These are phyloP conservation scores for Trichophyton simii DNA, from an alignment of 2,329 filamentous ascomycete species.

Conservation along the genomic window DNA sequence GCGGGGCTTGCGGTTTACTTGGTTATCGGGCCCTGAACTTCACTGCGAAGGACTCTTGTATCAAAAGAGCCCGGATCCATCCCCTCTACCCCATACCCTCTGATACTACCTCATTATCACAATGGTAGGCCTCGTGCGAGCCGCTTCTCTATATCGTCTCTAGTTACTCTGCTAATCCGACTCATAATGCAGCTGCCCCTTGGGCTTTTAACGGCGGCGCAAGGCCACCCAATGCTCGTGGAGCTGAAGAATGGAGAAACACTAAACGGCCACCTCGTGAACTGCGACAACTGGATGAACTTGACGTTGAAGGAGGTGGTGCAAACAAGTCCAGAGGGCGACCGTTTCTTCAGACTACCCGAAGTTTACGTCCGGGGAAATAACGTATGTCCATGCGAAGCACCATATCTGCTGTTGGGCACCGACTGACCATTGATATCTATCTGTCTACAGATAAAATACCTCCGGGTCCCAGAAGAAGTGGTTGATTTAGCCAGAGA, in stretches of 20 bases:
- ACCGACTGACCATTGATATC: neutral
- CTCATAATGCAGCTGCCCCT: constrained; percentile 43
- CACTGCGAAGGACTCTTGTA: neutral
- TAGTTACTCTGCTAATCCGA: neutral
- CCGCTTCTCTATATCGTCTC: neutral
- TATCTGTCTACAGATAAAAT: constrained; percentile 65
- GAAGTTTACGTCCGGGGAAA: constrained; percentile 97
- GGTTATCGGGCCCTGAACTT: neutral
- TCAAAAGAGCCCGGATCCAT: neutral
- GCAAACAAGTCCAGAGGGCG: constrained; percentile 87
- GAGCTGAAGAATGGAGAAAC: constrained; percentile 97
- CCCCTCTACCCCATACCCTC: neutral
- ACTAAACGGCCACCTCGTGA: constrained; percentile 87
- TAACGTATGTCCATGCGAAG: constrained; percentile 52
- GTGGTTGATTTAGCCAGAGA: constrained; percentile 92
- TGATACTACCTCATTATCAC: neutral
- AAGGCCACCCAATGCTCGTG: constrained; percentile 95
- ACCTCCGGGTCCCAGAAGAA: constrained; percentile 88
- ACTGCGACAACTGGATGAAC: constrained; percentile 99
- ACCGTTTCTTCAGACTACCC: constrained; percentile 81
- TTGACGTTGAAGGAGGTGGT: constrained; percentile 93
- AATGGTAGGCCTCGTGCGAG: neutral
- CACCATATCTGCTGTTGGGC: neutral
- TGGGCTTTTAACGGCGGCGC: constrained; percentile 83
- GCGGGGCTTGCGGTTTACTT: neutral